These are phyloP conservation scores for Lomentospora prolificans DNA, from an alignment of 2,329 filamentous ascomycete species.

Conservation along the genomic window DNA sequence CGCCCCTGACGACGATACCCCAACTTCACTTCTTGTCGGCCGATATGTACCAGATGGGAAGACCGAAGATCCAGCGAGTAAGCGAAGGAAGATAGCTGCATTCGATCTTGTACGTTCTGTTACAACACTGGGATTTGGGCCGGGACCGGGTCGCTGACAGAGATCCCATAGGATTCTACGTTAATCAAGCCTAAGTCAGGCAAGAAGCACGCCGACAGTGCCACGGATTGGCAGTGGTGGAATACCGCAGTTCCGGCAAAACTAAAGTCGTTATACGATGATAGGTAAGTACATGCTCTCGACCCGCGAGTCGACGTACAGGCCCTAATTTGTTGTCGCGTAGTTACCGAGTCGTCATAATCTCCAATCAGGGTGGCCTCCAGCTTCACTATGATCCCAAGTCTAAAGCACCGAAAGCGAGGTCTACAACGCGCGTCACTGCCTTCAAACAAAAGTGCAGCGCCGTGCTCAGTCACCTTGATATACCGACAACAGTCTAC, in stretches of 20 bases:
- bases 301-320: background rate
- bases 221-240: slow-evolving; percentile 94
- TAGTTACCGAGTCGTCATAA: slow-evolving; percentile 65
- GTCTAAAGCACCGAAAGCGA: slow-evolving; percentile 48
- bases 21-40: slow-evolving; percentile 62
- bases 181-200: slow-evolving; percentile 72
- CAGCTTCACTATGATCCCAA: slow-evolving; percentile 67
- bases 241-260: slow-evolving; percentile 56
- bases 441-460: slow-evolving; percentile 78
- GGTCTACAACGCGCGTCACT: slow-evolving; percentile 50
- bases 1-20: slow-evolving; percentile 37
- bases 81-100: slow-evolving; percentile 53
- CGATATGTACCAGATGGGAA: slow-evolving; percentile 46
- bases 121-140: background rate
- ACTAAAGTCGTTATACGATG: slow-evolving; percentile 54
- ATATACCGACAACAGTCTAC: slow-evolving; percentile 71
- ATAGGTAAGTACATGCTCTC: slow-evolving; percentile 49
- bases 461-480: slow-evolving; percentile 58
- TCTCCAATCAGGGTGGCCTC: slow-evolving; percentile 86
- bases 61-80: slow-evolving; percentile 18
- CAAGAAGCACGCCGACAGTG: slow-evolving; percentile 62
- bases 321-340: background rate
- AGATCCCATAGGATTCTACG: slow-evolving; percentile 58
- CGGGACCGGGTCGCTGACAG: slow-evolving; percentile 1
- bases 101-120: slow-evolving; percentile 52